Evolutionary conservation across 768 basidiomycete genomes (phyloP).

Genomic region (Pholiota conissans): DNA sequence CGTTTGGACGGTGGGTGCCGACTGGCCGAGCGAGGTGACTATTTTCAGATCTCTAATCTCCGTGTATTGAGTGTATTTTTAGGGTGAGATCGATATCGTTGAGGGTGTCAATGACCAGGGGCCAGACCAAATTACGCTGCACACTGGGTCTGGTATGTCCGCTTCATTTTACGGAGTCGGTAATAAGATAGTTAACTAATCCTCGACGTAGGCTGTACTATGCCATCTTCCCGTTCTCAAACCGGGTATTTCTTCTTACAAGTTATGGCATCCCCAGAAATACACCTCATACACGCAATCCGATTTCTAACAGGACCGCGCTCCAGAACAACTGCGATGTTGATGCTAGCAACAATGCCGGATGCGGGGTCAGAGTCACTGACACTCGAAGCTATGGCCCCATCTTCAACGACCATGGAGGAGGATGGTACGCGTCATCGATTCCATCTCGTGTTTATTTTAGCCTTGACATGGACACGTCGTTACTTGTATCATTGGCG

Average conservation of each 20-base stretch:
- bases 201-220: slow-evolving; percentile 44
- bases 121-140: slow-evolving; percentile 55
- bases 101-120: slow-evolving; percentile 59
- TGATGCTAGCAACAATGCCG: slow-evolving; percentile 47
- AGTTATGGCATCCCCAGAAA: neutral
- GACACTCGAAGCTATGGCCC: slow-evolving; percentile 54
- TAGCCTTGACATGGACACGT: no score
- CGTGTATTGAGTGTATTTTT: neutral
- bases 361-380: slow-evolving; percentile 51
- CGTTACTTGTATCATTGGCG: no score
- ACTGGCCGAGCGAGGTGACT: slow-evolving; percentile 32
- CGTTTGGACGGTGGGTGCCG: slow-evolving; percentile 35
- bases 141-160: slow-evolving; percentile 33
- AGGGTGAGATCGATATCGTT: slow-evolving; percentile 53
- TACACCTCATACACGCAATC: neutral
- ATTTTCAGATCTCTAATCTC: slow-evolving; percentile 3
- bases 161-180: neutral
- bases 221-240: slow-evolving; percentile 43
- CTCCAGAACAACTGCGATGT: slow-evolving; percentile 48
- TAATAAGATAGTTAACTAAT: neutral
- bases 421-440: slow-evolving; percentile 50
- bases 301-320: slow-evolving; percentile 28
- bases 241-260: slow-evolving; percentile 41
- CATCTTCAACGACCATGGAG: slow-evolving; percentile 56
- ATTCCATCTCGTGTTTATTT: neutral